phyloP scores from a whole-genome alignment of 345 rosid genomes.

The Gossypium raimondii region DNA sequence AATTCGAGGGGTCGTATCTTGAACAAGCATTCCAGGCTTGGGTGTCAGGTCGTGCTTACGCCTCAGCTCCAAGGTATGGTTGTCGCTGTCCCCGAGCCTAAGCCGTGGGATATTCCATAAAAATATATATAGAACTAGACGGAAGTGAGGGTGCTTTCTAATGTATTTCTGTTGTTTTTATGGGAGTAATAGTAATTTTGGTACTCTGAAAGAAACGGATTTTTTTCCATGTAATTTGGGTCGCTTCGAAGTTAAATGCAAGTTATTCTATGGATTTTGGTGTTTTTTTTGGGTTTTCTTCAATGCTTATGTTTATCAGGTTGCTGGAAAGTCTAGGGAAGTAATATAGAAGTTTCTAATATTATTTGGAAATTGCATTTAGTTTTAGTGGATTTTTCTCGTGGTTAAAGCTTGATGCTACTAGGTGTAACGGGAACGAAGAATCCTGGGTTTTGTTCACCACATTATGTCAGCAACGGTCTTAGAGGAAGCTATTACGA shows the following conservation, averaged over 20 bases:
- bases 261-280: conserved; percentile 5
- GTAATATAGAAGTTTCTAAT: not conserved
- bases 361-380: not conserved
- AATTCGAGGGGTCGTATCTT: conserved; percentile 78
- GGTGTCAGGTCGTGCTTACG: conserved; percentile 83
- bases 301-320: not conserved
- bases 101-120: conserved; percentile 98
- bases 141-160: not conserved
- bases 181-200: conserved; percentile 8
- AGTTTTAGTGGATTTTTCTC: not conserved
- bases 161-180: conserved; percentile 15
- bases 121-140: not conserved
- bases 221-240: not conserved
- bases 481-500: not conserved
- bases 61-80: conserved; percentile 93
- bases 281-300: not conserved
- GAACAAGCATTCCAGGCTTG: conserved; percentile 85
- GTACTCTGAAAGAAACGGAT: not conserved
- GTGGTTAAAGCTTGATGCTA: conserved; percentile 1
- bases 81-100: conserved; percentile 94
- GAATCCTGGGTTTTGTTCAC: not conserved
- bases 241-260: conserved; percentile 9
- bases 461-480: not conserved
- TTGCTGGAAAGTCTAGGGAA: not conserved
- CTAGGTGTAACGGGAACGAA: not conserved